A percentile compares a stretch with the other conserved stretches of the same genome.
phyloP scores from a whole-genome alignment of 768 basidiomycete genomes.

The Amanita rimosa region DNA sequence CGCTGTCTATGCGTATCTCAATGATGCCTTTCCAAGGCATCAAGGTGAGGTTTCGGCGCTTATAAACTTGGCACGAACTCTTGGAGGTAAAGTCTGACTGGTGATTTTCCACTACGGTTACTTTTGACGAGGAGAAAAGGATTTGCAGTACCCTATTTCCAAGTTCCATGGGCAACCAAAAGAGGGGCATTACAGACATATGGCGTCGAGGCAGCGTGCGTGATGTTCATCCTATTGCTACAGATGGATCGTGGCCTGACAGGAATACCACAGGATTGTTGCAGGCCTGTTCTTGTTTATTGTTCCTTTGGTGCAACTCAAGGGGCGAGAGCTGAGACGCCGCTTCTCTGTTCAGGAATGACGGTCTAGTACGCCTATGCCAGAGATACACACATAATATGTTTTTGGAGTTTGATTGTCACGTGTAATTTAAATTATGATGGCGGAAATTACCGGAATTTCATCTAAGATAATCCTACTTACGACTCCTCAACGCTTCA shows the following conservation, averaged over 20 bases:
- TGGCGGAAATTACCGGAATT: no score
- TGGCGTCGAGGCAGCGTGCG: constrained; percentile 51
- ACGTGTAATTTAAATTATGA: no score
- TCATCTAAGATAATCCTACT: no score
- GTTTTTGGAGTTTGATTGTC: no score
- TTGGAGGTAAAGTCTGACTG: constrained; percentile 29
- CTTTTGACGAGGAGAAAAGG: constrained; percentile 17
- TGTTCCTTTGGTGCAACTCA: constrained; percentile 35
- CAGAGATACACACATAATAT: no score
- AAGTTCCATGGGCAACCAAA: constrained; percentile 52
- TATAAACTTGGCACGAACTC: constrained; percentile 41
- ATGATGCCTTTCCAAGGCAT: constrained; percentile 16
- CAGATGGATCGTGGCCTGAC: background rate
- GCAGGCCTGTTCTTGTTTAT: constrained; percentile 36
- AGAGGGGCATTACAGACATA: constrained; percentile 52
- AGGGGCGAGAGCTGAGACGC: constrained; percentile 31
- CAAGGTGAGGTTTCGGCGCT: constrained; percentile 56
- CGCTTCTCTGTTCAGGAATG: constrained; percentile 11
- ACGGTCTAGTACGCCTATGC: no score
- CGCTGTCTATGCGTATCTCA: constrained; percentile 38
- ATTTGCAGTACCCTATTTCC: constrained; percentile 57
- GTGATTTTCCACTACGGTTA: background rate
- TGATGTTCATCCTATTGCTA: constrained; percentile 5
- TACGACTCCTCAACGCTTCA: no score
- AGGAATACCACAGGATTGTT: constrained; percentile 25